Evolutionary conservation across 2,329 filamentous ascomycete genomes (phyloP).

Genomic region (Hypoxylon sp.): DNA sequence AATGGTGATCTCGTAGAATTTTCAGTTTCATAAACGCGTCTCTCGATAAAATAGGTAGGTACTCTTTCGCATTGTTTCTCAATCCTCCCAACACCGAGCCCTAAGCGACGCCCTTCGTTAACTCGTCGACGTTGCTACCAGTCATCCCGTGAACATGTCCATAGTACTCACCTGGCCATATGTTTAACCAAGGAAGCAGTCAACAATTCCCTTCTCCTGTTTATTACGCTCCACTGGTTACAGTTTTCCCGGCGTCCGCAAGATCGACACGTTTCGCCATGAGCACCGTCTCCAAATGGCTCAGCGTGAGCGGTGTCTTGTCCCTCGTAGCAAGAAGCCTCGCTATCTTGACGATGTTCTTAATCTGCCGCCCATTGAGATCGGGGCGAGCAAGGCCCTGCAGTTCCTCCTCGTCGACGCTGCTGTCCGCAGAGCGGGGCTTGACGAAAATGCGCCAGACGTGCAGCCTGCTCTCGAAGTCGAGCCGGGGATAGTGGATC

Average conservation of each 20-base stretch:
- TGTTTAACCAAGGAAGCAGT: too few species aligned
- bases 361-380: constrained; percentile 3
- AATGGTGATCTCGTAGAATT: too few species aligned
- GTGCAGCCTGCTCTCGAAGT: neutral
- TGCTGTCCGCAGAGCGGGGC: neutral
- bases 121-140: too few species aligned
- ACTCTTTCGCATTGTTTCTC: too few species aligned
- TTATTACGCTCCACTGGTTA: too few species aligned
- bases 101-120: too few species aligned
- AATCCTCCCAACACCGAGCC: too few species aligned
- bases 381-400: neutral
- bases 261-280: neutral
- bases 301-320: neutral
- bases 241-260: neutral
- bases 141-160: too few species aligned
- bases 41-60: too few species aligned
- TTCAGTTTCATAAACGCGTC: too few species aligned
- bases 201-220: too few species aligned
- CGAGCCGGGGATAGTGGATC: neutral
- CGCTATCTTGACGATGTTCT: constrained; percentile 1
- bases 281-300: neutral
- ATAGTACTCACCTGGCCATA: too few species aligned
- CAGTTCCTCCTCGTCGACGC: neutral
- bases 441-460: constrained; percentile 1
- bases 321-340: neutral